Evolutionary conservation across 148 eudicot species (phyloP), one percentile per base, ranked within the genome.

Genomic region (Vaccinium vitisidaea): DNA sequence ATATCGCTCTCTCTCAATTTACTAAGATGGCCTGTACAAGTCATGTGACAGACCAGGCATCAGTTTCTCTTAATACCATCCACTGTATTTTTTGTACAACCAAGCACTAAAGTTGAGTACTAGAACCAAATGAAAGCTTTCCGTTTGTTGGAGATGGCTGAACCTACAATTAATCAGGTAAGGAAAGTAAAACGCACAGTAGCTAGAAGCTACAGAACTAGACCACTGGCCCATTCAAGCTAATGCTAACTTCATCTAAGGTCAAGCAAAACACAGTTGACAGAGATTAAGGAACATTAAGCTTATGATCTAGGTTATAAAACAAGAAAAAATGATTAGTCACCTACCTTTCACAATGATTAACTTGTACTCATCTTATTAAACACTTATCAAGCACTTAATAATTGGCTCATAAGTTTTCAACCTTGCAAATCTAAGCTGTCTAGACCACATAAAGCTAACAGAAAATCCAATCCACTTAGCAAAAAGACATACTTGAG

Each of bases 101-200:
- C 32, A 30, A 30, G 32, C 32, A 30, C 32, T 30, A 30, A 30
- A 30, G 32, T 30, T 30, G 32, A 30, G 32, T 30, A 83, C 81
- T 83, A 8, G 70, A 49, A 70, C 83, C 43, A 84, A 88, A 88
- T 32, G 84, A 75, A 61, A 89, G 88, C 79, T 89, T 85, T 59
- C 92, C 94, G 25, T 92, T 92, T 30, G 92, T 92, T 58, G 94
- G 94, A 88, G 94, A 92, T 77, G 92, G 91, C 83, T 85, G 92
- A 80, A 82, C 92, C 94, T 92, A 88, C 52, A 84, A 65, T 71
- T 4, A 30, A 69, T 52, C 36, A 65, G 61, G 73, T 25, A 58
- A 32, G 82, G 18, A 65, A 80, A 58, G n/a, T 56, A 80, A 80
- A 65, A 80, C 0, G 10, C 21, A 32, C 52, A 54, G 58, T 50